Base-by-base conservation (phyloP, 2,329 filamentous ascomycete species). In the Cercospora sp. region DNA sequence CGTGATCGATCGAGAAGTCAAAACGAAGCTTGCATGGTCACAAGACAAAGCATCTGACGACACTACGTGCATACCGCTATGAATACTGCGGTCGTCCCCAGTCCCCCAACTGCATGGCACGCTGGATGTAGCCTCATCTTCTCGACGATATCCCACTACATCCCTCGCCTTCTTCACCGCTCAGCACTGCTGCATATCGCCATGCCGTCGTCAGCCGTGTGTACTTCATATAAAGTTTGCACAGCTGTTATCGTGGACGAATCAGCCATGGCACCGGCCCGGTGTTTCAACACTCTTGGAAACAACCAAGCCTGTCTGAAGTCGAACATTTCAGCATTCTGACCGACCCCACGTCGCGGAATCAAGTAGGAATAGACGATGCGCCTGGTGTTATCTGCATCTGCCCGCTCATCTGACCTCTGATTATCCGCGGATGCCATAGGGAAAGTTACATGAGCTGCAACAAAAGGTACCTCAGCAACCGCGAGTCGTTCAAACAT, bases 161-260 rank as follows among this genome's bases (percentile, higher is more conserved):
- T 65, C 62, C 62, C 62, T 34, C 62, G 53, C 32, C 24, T 21
- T 26, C 32, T 21, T 57, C 51, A 58, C 62, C 62, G 62, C 62
- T 49, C 62, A 57, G 49, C 24, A 32, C 49, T 55, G n/a, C 12
- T 58, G 26, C 37, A 30, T n/a, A 30, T 51, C 13, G 21, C 24
- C 60, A 51, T 30, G 32, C 58, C 34, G 58, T n/a, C 43, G 58
- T 24, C 60, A 62, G 34, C 43, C 60, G 55, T 59, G n/a, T 59
- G 43, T 62, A 40, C 43, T 32, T 49, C 24, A 62, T 18, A 62
- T 62, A 13, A n/a, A 62, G 60, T 45, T 49, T 43, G 43, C 28
- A 28, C 28, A n/a, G n/a, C 43, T 12, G 28, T 26, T 28, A 12
- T 62, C 60, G 21, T 62, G 34, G 34, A n/a, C 60, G 60, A 59